Base-by-base conservation (phyloP, 2,329 filamentous ascomycete genomes). In the Pyrenophora seminiperda region DNA sequence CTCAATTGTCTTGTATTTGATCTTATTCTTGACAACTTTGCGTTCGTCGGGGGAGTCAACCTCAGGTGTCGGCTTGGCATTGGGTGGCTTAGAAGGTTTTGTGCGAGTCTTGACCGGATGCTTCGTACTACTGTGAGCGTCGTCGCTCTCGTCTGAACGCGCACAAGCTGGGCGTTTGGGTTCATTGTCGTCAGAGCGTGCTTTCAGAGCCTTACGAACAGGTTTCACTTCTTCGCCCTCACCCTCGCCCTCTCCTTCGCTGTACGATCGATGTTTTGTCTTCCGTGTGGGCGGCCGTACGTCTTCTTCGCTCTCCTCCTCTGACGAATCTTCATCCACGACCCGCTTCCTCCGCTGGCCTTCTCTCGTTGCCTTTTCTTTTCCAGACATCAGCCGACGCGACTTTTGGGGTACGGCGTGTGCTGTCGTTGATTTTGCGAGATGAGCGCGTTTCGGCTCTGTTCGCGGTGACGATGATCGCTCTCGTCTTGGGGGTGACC, bases 231-330 rank as follows among this genome's bases (percentile, higher is more conserved):
- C 68, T 41, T 70, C 68, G 17, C 68, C 68, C 24, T 27, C 24
- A 11, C 24, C 24, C 5, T 27, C 24, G 24, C 24, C 24, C 20
- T 22, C 20, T 4, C 20, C 20, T 36, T 72, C 67, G 50, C 70
- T 73, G 17, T 58, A 69, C 2, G 69, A 70, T 10, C 69, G 63
- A 33, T 62, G 64, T 22, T 72, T 71, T 19, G 53, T 50, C 44
- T 71, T 72, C 53, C 69, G 65, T 17, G 57, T 63, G 6, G 68
- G 68, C 11, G 68, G 65, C 17, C 71, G 68, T n/a, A 71, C 68
- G 41, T 73, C 70, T 37, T 72, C 68, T 31, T 73, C 70, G 43
- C 65, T 71, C 38, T 72, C 68, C 2, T 72, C 70, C 14, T 69
- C 64, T 4, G 69, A 71, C 3, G 63, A 61, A 13, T 72, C 71